Percentiles rank a stretch among this genome's conserved stretches.
These are phyloP conservation scores for Niebla homalea DNA, from an alignment of 495 filamentous ascomycete genomes.

Conservation along the genomic window DNA sequence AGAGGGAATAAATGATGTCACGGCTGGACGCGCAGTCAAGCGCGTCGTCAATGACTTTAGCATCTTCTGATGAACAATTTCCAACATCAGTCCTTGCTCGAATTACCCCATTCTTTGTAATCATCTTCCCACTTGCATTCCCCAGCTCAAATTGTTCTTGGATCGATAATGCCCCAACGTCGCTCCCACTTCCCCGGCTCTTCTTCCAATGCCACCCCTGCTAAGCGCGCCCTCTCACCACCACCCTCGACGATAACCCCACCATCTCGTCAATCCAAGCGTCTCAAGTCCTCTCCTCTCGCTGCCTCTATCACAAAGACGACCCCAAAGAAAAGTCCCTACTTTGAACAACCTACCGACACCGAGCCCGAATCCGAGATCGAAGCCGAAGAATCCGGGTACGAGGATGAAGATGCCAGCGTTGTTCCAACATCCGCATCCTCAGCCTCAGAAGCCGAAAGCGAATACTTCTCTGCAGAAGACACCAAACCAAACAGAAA, in stretches of 20 bases:
- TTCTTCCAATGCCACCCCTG: constrained; percentile 10
- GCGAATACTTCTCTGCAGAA: constrained; percentile 14
- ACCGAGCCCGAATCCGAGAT: constrained; percentile 19
- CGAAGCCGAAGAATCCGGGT: constrained; percentile 22
- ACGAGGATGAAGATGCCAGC: constrained; percentile 24
- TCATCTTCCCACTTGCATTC: background rate
- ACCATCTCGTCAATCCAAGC: constrained; percentile 29
- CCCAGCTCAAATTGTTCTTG: too few relatives aligned
- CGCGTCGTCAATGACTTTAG: background rate
- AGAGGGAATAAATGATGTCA: constrained; percentile 1
- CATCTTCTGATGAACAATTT: background rate
- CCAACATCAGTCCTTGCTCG: background rate
- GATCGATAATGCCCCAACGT: constrained; percentile 10
- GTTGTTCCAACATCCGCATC: constrained; percentile 14
- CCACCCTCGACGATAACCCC: constrained; percentile 23
- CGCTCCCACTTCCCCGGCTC: constrained; percentile 11
- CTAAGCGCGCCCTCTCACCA: constrained; percentile 12
- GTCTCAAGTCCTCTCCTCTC: constrained; percentile 26
- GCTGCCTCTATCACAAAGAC: constrained; percentile 24
- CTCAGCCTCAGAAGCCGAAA: constrained; percentile 17
- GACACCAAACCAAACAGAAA: constrained; percentile 19
- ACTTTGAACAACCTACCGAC: constrained; percentile 33
- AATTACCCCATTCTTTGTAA: background rate
- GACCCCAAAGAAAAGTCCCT: constrained; percentile 45
- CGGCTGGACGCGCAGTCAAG: constrained; percentile 6